Percentiles rank a stretch among this genome's conserved stretches.
These are phyloP conservation scores for Melocanna baccifera DNA, from an alignment of 176 grass and related monocot species.

Conservation along the genomic window DNA sequence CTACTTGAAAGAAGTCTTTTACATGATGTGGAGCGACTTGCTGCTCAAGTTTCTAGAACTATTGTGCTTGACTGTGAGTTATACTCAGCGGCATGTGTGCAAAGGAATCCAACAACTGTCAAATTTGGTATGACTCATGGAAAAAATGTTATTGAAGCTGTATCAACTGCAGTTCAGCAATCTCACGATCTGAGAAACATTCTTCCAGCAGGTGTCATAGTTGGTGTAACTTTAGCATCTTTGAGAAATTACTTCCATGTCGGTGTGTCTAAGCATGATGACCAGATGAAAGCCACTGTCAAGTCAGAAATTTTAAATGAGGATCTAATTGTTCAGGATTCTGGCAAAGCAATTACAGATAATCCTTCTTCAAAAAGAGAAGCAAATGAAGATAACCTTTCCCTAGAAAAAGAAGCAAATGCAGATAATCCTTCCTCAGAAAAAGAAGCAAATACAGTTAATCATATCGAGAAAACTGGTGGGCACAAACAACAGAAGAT, in stretches of 20 bases:
- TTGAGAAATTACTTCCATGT: slow-evolving; percentile 77
- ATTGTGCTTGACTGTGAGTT: slow-evolving; percentile 61
- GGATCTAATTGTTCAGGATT: slow-evolving; percentile 32
- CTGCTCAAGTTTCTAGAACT: slow-evolving; percentile 48
- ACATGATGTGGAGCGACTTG: slow-evolving; percentile 59
- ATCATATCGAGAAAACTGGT: slow-evolving; percentile 12
- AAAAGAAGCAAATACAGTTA: slow-evolving; percentile 24
- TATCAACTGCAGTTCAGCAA: slow-evolving; percentile 63
- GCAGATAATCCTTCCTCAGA: neutral
- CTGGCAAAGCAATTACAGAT: slow-evolving; percentile 8
- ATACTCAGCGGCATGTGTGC: slow-evolving; percentile 35
- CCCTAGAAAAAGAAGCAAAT: slow-evolving; percentile 8
- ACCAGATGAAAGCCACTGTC: slow-evolving; percentile 33
- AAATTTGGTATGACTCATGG: slow-evolving; percentile 61
- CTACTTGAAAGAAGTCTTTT: slow-evolving; percentile 51
- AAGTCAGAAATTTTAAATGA: slow-evolving; percentile 31
- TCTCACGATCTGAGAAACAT: slow-evolving; percentile 58
- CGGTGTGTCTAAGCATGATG: slow-evolving; percentile 41
- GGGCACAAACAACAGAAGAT: slow-evolving; percentile 32
- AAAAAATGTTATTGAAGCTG: slow-evolving; percentile 55
- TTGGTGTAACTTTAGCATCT: slow-evolving; percentile 73
- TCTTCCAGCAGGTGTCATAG: slow-evolving; percentile 83
- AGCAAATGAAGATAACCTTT: neutral
- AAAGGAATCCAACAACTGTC: slow-evolving; percentile 41
- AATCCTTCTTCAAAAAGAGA: neutral